Percentiles rank a stretch among this genome's conserved stretches.
phyloP scores from a whole-genome alignment of 2,329 filamentous ascomycete genomes.

The Penicillium vulpinum region DNA sequence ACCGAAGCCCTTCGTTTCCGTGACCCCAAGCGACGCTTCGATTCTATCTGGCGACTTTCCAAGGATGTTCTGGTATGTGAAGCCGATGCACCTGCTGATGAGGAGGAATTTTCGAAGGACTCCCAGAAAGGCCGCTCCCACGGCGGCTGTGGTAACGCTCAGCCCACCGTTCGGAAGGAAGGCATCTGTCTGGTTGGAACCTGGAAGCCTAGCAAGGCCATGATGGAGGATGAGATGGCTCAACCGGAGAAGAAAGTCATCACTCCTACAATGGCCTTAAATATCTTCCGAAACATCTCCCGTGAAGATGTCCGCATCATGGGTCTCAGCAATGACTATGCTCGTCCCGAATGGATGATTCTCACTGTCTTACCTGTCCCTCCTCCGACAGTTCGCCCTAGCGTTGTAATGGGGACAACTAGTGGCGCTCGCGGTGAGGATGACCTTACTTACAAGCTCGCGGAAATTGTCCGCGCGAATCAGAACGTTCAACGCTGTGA shows the following conservation, averaged over 20 bases:
- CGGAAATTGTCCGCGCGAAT: conserved; percentile 97
- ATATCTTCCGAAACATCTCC: conserved; percentile 81
- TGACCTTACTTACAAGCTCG: conserved; percentile 98
- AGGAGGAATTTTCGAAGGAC: conserved; percentile 69
- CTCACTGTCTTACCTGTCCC: conserved; percentile 93
- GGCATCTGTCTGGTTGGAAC: conserved; percentile 78
- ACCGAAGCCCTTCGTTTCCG: conserved; percentile 76
- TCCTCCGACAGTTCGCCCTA: conserved; percentile 90
- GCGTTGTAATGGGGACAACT: conserved; percentile 93
- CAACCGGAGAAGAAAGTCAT: conserved; percentile 78
- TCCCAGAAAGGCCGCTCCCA: conserved; percentile 61
- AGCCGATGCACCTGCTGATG: conserved; percentile 67
- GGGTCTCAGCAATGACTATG: conserved; percentile 91
- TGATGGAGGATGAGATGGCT: conserved; percentile 67
- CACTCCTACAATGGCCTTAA: conserved; percentile 79
- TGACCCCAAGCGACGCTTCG: conserved; percentile 93
- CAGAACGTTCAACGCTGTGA: conserved; percentile 90
- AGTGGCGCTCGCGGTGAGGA: conserved; percentile 94
- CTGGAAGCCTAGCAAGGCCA: conserved; percentile 69
- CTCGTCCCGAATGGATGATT: conserved; percentile 97
- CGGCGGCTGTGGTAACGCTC: conserved; percentile 88
- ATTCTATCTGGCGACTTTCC: conserved; percentile 86
- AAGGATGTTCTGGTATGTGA: conserved; percentile 86
- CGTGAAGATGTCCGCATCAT: conserved; percentile 81
- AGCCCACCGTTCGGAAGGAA: conserved; percentile 84